A percentile compares a stretch with the other conserved stretches of the same genome.
Conservation (phyloP, 2,329 filamentous ascomycete genomes). For the Xenosphaeropsis pyriputrescens region DNA sequence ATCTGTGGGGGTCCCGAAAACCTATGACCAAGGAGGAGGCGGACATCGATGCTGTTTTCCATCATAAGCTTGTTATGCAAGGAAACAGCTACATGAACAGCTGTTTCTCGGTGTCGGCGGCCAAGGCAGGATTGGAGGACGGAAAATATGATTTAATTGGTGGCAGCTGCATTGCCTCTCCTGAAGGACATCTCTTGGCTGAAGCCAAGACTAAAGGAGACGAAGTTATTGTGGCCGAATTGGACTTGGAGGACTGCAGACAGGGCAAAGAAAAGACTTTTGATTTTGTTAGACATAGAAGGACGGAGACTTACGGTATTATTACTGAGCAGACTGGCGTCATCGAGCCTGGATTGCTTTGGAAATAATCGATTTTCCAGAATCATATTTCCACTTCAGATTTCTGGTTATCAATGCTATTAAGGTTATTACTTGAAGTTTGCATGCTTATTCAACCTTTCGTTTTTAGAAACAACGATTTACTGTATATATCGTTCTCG, state of each 20-base stretch:
- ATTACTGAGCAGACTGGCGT: conserved; percentile 14
- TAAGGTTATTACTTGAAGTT: too few relatives aligned
- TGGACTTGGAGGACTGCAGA: conserved; percentile 27
- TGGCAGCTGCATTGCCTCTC: conserved; percentile 28
- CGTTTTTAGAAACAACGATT: too few relatives aligned
- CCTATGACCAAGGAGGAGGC: conserved; percentile 26
- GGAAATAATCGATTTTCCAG: background rate
- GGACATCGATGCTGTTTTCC: conserved; percentile 31
- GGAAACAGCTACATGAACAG: conserved; percentile 33
- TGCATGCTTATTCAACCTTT: too few relatives aligned
- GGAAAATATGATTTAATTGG: conserved; percentile 27
- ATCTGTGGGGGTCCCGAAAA: conserved; percentile 25
- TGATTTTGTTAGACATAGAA: conserved; percentile 22
- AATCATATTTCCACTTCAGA: background rate
- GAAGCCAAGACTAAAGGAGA: conserved; percentile 28
- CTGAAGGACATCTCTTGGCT: conserved; percentile 28
- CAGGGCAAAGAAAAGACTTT: conserved; percentile 23
- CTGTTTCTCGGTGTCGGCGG: conserved; percentile 29
- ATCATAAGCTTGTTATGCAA: conserved; percentile 32
- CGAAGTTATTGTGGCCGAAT: conserved; percentile 30
- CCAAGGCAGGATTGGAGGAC: conserved; percentile 31
- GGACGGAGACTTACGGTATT: conserved; percentile 23
- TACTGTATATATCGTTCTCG: too few relatives aligned
- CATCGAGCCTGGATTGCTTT: conserved; percentile 15
- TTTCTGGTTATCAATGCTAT: too few relatives aligned